These are phyloP conservation scores for Pythium coloratum DNA, from an alignment of 352 stramenopile species.

Conservation along the genomic window DNA sequence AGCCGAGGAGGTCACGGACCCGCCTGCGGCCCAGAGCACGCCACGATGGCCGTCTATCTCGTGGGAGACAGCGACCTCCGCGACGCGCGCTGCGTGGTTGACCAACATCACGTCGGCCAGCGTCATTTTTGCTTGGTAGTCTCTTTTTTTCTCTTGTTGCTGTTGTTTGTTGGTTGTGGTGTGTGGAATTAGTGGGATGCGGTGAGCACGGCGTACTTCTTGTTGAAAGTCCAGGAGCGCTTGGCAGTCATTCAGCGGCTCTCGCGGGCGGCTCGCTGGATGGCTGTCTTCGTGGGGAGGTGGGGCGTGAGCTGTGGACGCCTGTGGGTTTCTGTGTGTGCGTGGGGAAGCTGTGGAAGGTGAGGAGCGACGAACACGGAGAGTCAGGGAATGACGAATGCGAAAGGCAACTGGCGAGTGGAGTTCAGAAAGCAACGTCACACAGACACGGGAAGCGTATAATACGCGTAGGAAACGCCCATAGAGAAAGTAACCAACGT, in stretches of 20 bases:
- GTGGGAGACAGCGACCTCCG: background rate
- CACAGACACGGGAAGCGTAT: background rate
- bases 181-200: conserved; percentile 49
- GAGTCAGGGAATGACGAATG: background rate
- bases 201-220: conserved; percentile 78
- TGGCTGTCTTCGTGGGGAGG: background rate
- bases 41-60: background rate
- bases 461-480: background rate
- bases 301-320: background rate
- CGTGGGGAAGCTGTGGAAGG: background rate
- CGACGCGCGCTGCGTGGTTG: conserved; percentile 15
- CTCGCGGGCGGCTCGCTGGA: conserved; percentile 12
- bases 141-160: conserved; percentile 1
- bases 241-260: conserved; percentile 73
- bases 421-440: conserved; percentile 2
- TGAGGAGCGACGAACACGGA: background rate
- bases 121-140: conserved; percentile 14
- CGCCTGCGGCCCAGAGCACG: conserved; percentile 2
- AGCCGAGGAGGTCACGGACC: background rate
- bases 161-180: background rate
- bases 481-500: background rate
- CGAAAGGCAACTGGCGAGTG: conserved; percentile 3
- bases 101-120: conserved; percentile 13
- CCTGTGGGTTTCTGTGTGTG: background rate
- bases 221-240: conserved; percentile 81